Evolutionary conservation across 257 asterid species (phyloP), one percentile per base, ranked within the genome.

Genomic region (Gardenia jasminoides): DNA sequence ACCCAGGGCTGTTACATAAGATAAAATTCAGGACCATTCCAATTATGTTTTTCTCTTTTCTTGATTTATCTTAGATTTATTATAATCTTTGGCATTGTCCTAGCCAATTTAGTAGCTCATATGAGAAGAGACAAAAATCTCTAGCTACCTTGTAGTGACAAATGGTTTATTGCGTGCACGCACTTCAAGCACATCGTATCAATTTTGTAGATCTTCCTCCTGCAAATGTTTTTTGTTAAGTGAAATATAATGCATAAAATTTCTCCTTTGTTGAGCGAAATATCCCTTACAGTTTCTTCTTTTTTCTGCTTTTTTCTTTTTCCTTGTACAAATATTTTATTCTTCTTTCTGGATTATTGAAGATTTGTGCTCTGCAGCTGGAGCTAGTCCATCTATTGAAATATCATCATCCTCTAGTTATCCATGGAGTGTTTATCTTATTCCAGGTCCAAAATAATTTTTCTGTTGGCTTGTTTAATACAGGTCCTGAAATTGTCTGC

Each of bases 401-500:
- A 36, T 36, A 36, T 36, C 41, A 59, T 24, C 65, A 6, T 61
- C 67, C 67, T 26, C 19, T 62, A 10, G 20, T 62, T 10, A 26
- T 28, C 6, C 13, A 7, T 11, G 11, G 20, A 48, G 1, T 26
- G 68, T 54, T 20, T 17, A 0, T 3, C 19, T 54, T 19, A 54
- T 54, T 54, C 9, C 3, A 19, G 19, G n/a, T 6, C n/a, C 7
- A 17, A 54, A 17, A 9, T 20, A 17, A 0, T 54, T 7, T 24
- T 54, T 72, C 12, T 12, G 17, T 80, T 73, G 75, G 66, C 82
- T 78, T 83, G 54, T 88, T 70, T 78, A 50, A 31, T 90, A 89
- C 97, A 96, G 99, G 85, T 93, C 88, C 88, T 96, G 85, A 91
- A 91, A 84, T 90, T 89, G 85, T 84, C 97, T 31, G 96, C 93